Conservation (phyloP, 176 grass and related monocot genomes). For the Guadua angustifolia region DNA sequence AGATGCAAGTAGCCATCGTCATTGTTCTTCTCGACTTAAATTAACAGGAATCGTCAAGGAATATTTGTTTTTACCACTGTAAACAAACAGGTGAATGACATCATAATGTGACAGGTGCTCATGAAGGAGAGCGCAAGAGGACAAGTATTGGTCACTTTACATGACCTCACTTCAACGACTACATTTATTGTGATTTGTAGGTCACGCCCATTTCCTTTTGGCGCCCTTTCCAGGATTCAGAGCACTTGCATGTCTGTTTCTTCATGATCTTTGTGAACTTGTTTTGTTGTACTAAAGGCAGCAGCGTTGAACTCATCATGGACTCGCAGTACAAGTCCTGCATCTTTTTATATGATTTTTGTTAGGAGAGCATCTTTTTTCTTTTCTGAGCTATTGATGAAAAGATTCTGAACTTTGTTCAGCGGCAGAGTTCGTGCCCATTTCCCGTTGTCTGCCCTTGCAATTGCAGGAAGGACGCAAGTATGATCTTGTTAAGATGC, state of each 20-base stretch:
- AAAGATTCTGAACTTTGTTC: not conserved
- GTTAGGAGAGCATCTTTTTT: slow-evolving; percentile 1
- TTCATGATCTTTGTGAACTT: slow-evolving; percentile 30
- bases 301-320: slow-evolving; percentile 26
- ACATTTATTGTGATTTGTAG: slow-evolving; percentile 64
- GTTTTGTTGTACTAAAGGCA: slow-evolving; percentile 25
- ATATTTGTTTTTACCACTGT: slow-evolving; percentile 8
- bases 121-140: slow-evolving; percentile 29
- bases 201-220: slow-evolving; percentile 43
- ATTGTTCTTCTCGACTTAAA: not conserved
- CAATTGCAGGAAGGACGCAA: not conserved
- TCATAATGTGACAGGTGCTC: slow-evolving; percentile 20
- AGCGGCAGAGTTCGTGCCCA: slow-evolving; percentile 17
- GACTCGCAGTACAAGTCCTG: slow-evolving; percentile 3
- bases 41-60: not conserved
- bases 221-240: slow-evolving; percentile 42
- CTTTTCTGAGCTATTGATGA: not conserved
- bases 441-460: not conserved
- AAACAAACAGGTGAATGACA: slow-evolving; percentile 37
- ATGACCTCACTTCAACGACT: slow-evolving; percentile 57
- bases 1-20: not conserved
- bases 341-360: not conserved
- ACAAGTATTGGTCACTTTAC: slow-evolving; percentile 49
- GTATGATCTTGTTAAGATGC: slow-evolving; percentile 6
- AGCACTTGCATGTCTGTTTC: slow-evolving; percentile 36